Percentiles rank a stretch among this genome's conserved stretches.
Conservation (phyloP, 805 yeast species). For the Starmerella bombicola region DNA sequence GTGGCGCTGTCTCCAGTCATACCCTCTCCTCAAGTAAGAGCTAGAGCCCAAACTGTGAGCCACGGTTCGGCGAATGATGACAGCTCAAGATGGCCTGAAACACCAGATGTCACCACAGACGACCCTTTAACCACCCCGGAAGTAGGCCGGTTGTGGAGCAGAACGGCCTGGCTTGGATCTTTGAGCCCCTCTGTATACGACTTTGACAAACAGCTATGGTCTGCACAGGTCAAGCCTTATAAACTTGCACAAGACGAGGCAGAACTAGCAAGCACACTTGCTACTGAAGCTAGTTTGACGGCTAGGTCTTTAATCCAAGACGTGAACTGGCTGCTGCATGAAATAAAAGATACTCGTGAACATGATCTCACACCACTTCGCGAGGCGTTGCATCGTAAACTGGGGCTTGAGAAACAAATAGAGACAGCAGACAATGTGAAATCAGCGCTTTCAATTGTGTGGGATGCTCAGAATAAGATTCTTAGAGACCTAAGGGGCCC, state of each 20-base stretch:
- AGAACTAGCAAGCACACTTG: constrained; percentile 3
- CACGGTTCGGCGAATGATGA: background rate
- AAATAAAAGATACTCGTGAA: constrained; percentile 45
- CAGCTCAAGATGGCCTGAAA: background rate
- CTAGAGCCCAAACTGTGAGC: constrained; percentile 7
- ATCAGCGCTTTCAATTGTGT: constrained; percentile 38
- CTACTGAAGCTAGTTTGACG: constrained; percentile 33
- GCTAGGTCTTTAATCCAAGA: constrained; percentile 36
- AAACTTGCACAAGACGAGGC: background rate
- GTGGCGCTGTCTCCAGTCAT: constrained; percentile 11
- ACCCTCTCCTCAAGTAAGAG: constrained; percentile 19
- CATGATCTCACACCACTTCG: constrained; percentile 55
- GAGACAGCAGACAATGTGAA: constrained; percentile 37
- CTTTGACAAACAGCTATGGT: constrained; percentile 14
- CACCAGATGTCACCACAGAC: background rate
- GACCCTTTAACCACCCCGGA: constrained; percentile 3
- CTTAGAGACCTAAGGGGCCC: constrained; percentile 57
- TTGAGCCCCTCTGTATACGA: constrained; percentile 6
- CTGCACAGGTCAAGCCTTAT: constrained; percentile 1
- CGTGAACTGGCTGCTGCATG: constrained; percentile 37
- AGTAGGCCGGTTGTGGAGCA: background rate
- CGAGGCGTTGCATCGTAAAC: constrained; percentile 41
- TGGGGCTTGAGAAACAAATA: constrained; percentile 35
- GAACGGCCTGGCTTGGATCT: constrained; percentile 17
- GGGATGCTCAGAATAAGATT: constrained; percentile 59